These are phyloP conservation scores for Coniochaeta sp. DNA, from an alignment of 2,329 filamentous ascomycete genomes.

Conservation along the genomic window DNA sequence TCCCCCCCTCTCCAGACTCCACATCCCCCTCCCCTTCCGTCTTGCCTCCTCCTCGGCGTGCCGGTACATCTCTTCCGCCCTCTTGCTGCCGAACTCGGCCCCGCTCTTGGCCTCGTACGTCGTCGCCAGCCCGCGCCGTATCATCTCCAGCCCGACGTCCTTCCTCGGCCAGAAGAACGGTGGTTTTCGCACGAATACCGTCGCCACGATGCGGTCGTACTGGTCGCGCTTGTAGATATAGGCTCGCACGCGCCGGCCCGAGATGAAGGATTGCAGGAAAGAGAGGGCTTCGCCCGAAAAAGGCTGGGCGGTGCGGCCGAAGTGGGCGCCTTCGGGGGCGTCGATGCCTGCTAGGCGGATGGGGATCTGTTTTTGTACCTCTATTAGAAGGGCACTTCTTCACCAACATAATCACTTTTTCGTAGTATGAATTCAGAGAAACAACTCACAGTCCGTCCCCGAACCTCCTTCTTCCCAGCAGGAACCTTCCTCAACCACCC, in stretches of 20 bases:
- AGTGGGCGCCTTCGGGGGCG: constrained; percentile 88
- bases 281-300: constrained; percentile 71
- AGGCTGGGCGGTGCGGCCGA: constrained; percentile 81
- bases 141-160: constrained; percentile 86
- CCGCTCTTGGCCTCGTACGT: constrained; percentile 91
- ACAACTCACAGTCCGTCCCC: constrained; percentile 64
- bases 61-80: constrained; percentile 54
- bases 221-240: constrained; percentile 82
- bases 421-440: too few relatives aligned
- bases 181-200: constrained; percentile 64
- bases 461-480: constrained; percentile 58
- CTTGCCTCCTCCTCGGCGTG: constrained; percentile 62
- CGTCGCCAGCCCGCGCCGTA: constrained; percentile 76
- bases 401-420: too few relatives aligned
- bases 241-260: constrained; percentile 68
- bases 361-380: constrained; percentile 60
- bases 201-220: constrained; percentile 85
- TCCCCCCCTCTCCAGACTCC: constrained; percentile 55
- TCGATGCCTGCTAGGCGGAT: constrained; percentile 88
- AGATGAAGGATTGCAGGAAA: constrained; percentile 71
- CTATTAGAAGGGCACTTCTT: too few relatives aligned
- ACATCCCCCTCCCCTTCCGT: constrained; percentile 62
- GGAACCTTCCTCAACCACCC: constrained; percentile 81
- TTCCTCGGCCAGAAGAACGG: constrained; percentile 50
- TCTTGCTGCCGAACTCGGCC: constrained; percentile 74